phyloP scores from a whole-genome alignment of 2,329 filamentous ascomycete genomes.

The Coleophoma cylindrospora region DNA sequence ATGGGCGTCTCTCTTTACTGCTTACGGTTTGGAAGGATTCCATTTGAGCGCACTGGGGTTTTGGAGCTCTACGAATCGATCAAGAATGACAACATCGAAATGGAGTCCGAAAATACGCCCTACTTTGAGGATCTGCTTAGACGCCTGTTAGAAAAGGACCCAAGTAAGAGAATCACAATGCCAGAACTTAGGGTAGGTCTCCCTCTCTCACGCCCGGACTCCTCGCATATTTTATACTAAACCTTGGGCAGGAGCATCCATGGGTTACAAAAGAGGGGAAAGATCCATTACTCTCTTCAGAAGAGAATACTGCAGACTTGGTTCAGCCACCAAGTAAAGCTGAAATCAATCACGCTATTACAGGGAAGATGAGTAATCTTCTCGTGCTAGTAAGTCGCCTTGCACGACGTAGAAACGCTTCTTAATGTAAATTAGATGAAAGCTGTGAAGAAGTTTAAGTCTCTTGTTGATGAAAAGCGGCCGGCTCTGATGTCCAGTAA shows the following conservation, averaged over 20 bases:
- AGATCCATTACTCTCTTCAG: constrained; percentile 72
- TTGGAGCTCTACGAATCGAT: constrained; percentile 90
- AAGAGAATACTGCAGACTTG: constrained; percentile 80
- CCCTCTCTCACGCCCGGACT: neutral
- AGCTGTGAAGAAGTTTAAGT: constrained; percentile 86
- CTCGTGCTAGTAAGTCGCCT: constrained; percentile 63
- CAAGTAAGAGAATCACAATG: constrained; percentile 78
- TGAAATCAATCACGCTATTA: constrained; percentile 88
- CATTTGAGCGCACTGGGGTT: constrained; percentile 75
- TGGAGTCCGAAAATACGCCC: constrained; percentile 60
- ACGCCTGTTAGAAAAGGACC: constrained; percentile 78
- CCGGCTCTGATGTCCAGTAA: constrained; percentile 50
- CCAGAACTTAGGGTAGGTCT: constrained; percentile 64
- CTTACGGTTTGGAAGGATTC: constrained; percentile 80
- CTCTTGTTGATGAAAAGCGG: constrained; percentile 55
- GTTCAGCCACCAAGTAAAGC: constrained; percentile 83
- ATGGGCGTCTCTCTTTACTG: constrained; percentile 97
- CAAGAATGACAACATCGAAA: constrained; percentile 58
- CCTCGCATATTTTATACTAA: constrained; percentile 8
- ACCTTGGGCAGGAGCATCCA: constrained; percentile 63
- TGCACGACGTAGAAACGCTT: constrained; percentile 4
- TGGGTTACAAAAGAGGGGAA: constrained; percentile 84
- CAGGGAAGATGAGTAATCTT: constrained; percentile 80
- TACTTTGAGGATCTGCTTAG: constrained; percentile 71
- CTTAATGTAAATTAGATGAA: constrained; percentile 57